Evolutionary conservation across 208 protist genomes (phyloP), one percentile per base, ranked within the genome.

Genomic region (Crithidia sp.): DNA sequence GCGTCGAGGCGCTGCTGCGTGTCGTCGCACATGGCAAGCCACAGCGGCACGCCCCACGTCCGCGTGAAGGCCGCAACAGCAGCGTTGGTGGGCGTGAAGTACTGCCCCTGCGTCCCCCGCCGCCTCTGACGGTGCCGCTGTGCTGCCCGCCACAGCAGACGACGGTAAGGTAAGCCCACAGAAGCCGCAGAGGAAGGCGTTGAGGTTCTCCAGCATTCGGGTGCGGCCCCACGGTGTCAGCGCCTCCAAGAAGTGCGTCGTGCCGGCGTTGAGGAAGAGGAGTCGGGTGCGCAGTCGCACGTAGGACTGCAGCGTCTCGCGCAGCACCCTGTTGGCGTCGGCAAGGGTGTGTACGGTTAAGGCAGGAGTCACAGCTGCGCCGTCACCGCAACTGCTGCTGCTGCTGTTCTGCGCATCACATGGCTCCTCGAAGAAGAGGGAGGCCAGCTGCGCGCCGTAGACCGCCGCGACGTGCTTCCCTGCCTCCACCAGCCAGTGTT

Each of bases 1-100:
- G 41, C 54, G 9, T 69, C 67, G 43, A 74, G 68, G 16, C 74
- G 67, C 9, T 60, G 74, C 45, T 66, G 67, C 19, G 74, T 66
- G 36, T 75, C 76, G 17, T 84, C 74, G 76, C 89, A 94, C 52
- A 86, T 75, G 68, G 71, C 84, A 3, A 88, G 12, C 86, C 83
- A 94, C 58, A 94, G 72, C 54, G 78, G 77, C n/a, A 91, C 71
- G 0, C 76, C 86, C 89, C 89, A 94, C 44, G n/a, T 59, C 67
- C 61, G 57, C 39, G 81, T 73, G 58, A 94, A 91, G 28, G 81
- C 67, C n/a, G 71, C 53, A 8, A 77, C 74, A 16, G 69, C 67
- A 17, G 57, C 19, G 79, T 74, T 74, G 16, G 47, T 60, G 1
- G 74, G 54, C 17, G 62, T 71, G 40, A 70, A 74, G 53, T 28